Evolutionary conservation across 352 stramenopile genomes (phyloP).

Genomic region (Pythium plurisporium): DNA sequence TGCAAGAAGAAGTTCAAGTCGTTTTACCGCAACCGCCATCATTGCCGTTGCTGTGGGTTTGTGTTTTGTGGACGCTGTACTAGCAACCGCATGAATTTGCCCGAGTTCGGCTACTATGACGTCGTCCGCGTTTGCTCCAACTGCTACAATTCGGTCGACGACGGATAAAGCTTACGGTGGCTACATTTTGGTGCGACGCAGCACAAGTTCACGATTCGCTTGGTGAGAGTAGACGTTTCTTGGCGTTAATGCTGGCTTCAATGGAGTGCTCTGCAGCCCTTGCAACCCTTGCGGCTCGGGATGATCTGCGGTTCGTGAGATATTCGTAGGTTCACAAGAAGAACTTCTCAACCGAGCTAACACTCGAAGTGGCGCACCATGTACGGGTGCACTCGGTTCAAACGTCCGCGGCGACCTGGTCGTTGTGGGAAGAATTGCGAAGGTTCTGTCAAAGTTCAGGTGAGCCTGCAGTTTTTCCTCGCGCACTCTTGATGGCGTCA

Average conservation of each 20-base stretch:
- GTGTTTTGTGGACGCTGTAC: conserved; percentile 80
- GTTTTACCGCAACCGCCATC: conserved; percentile 73
- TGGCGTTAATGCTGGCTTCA: conserved; percentile 39
- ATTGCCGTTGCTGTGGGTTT: conserved; percentile 82
- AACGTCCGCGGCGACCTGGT: neutral
- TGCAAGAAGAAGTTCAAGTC: conserved; percentile 90
- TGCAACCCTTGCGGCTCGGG: conserved; percentile 3
- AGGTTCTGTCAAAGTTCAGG: conserved; percentile 14
- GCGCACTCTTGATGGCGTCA: conserved; percentile 13
- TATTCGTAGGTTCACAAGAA: neutral
- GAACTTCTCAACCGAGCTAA: neutral
- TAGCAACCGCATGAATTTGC: conserved; percentile 80
- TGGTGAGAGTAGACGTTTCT: conserved; percentile 39
- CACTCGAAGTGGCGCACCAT: neutral
- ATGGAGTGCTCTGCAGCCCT: conserved; percentile 22
- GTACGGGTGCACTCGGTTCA: neutral
- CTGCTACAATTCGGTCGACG: conserved; percentile 79
- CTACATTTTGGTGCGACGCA: conserved; percentile 17
- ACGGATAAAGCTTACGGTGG: conserved; percentile 21
- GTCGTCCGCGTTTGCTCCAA: conserved; percentile 75
- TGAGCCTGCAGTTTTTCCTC: conserved; percentile 12
- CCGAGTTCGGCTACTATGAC: conserved; percentile 86
- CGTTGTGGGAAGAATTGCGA: conserved; percentile 15
- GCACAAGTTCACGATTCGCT: conserved; percentile 35
- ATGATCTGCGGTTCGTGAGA: neutral